These are phyloP conservation scores for Hibiscus trionum DNA, from an alignment of 345 rosid genomes.

Conservation along the genomic window DNA sequence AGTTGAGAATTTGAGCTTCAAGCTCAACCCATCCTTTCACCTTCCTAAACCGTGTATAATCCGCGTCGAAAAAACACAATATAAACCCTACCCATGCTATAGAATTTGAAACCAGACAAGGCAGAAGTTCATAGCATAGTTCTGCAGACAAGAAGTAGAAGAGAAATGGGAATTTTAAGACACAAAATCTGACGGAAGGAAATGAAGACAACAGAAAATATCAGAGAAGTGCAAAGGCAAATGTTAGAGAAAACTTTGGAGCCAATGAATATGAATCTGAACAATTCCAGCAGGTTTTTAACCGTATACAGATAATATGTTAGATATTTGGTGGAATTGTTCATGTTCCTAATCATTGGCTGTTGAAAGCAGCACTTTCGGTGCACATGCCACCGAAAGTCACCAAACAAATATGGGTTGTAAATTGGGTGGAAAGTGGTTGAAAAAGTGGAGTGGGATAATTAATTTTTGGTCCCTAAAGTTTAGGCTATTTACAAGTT, in stretches of 20 bases:
- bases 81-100: background rate
- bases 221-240: background rate
- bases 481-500: no score
- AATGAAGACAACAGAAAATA: background rate
- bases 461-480: no score
- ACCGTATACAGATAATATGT: background rate
- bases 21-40: background rate
- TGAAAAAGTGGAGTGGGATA: no score
- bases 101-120: background rate
- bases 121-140: background rate
- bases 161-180: background rate
- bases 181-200: background rate
- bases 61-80: background rate
- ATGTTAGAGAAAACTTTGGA: background rate
- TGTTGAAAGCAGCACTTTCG: no score
- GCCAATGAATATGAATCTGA: constrained; percentile 1
- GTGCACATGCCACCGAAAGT: no score
- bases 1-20: background rate
- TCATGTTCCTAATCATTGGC: background rate
- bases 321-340: constrained; percentile 5
- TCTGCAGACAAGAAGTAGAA: background rate
- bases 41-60: background rate
- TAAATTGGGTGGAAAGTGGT: no score
- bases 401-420: no score
- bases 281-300: background rate